phyloP scores from a whole-genome alignment of 306 rosid species.

The Hippophae rhamnoides region DNA sequence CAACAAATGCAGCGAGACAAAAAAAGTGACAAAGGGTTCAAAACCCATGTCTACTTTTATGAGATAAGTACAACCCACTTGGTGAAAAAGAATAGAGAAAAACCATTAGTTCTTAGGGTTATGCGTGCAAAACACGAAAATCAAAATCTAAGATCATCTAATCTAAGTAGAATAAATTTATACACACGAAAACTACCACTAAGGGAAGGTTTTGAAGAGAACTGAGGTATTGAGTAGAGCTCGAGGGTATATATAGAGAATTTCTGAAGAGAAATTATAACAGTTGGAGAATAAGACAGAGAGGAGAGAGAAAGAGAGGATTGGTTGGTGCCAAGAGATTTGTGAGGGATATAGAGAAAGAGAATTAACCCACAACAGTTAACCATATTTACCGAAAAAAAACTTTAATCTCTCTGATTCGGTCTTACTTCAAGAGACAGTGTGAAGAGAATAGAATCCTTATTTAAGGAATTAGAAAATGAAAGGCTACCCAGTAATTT shows the following conservation, averaged over 20 bases:
- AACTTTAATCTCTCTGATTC: constrained; percentile 34
- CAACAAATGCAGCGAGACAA: background rate
- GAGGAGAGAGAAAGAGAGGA: background rate
- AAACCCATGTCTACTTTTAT: constrained; percentile 3
- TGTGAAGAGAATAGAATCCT: constrained; percentile 32
- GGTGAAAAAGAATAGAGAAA: constrained; percentile 2
- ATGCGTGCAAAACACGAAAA: background rate
- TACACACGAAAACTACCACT: background rate
- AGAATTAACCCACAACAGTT: constrained; percentile 33
- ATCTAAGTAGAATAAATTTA: background rate
- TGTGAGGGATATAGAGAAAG: constrained; percentile 14
- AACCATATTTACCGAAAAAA: constrained; percentile 48
- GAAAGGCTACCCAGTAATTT: constrained; percentile 25
- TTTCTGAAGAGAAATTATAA: constrained; percentile 19
- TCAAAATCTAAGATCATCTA: constrained; percentile 1
- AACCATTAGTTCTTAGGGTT: background rate
- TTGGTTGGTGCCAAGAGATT: background rate
- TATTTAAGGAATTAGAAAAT: constrained; percentile 23
- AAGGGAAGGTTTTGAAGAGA: background rate
- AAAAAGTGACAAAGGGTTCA: background rate
- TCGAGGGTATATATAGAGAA: constrained; percentile 21
- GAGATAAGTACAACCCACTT: constrained; percentile 17
- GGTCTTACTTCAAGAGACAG: constrained; percentile 24
- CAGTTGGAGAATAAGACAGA: background rate
- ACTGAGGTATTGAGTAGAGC: constrained; percentile 18